phyloP scores from a whole-genome alignment of 306 rosid species.

The Potentilla sterilis region DNA sequence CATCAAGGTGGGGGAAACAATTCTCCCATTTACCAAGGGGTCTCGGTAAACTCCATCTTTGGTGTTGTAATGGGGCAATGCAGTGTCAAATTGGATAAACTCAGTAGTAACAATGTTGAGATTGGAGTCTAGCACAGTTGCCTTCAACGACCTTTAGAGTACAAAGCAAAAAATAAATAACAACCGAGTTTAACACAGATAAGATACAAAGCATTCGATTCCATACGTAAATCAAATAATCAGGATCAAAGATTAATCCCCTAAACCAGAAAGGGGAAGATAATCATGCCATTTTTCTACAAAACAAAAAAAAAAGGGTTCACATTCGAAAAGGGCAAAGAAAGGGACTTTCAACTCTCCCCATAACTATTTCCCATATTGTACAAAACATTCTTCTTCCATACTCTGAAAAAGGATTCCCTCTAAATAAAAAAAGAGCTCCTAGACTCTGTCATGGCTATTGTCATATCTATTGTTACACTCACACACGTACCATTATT shows the following conservation, averaged over 20 bases:
- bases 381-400: background rate
- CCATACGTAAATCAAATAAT: background rate
- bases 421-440: background rate
- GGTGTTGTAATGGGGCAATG: constrained; percentile 80
- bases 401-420: too few relatives aligned
- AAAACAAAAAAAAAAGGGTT: background rate
- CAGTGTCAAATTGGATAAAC: constrained; percentile 75
- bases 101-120: constrained; percentile 69
- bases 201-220: background rate
- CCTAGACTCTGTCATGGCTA: background rate
- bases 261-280: background rate
- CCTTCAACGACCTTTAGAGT: constrained; percentile 76
- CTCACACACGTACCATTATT: background rate
- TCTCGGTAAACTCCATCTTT: constrained; percentile 93
- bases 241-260: background rate
- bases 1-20: constrained; percentile 92
- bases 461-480: background rate
- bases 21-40: constrained; percentile 58
- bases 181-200: constrained; percentile 18
- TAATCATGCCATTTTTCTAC: background rate
- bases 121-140: constrained; percentile 77
- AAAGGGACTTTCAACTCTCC: too few relatives aligned
- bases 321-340: background rate
- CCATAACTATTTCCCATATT: background rate
- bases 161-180: constrained; percentile 2